A percentile compares a stretch with the other conserved stretches of the same genome.
These are phyloP conservation scores for Salix koriyanagi DNA, from an alignment of 345 rosid genomes.

Conservation along the genomic window DNA sequence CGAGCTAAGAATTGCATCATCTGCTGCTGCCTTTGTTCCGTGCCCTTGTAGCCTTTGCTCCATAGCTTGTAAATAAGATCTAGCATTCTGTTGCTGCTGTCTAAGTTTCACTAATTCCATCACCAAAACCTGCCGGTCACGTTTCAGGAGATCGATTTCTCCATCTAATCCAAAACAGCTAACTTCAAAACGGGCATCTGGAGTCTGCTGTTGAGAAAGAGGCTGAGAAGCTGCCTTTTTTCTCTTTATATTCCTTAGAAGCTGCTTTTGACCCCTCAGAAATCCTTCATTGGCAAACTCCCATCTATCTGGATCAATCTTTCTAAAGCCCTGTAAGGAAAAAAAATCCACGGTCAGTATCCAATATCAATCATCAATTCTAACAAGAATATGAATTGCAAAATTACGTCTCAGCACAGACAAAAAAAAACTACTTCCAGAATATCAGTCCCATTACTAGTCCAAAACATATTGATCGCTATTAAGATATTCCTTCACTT, in stretches of 20 bases:
- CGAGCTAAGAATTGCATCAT: constrained; percentile 82
- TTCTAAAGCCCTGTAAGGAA: constrained; percentile 64
- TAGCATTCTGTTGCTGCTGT: constrained; percentile 64
- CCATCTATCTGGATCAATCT: constrained; percentile 78
- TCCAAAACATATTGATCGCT: too few species aligned
- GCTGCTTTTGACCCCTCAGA: constrained; percentile 61
- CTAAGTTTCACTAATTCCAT: constrained; percentile 63
- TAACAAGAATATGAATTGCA: background rate
- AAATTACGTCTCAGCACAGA: background rate
- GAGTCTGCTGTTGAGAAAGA: constrained; percentile 29
- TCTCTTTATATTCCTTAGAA: constrained; percentile 69
- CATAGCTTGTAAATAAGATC: constrained; percentile 51
- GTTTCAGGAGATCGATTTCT: constrained; percentile 47
- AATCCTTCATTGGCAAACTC: constrained; percentile 85
- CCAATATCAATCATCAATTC: background rate
- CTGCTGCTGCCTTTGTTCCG: constrained; percentile 76
- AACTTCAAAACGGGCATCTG: constrained; percentile 50
- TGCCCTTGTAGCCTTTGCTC: constrained; percentile 60
- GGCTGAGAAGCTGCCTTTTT: constrained; percentile 45
- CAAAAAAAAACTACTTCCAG: background rate
- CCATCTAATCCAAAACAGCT: constrained; percentile 44
- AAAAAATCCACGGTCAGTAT: background rate
- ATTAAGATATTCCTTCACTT: background rate
- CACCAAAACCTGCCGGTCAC: constrained; percentile 57
- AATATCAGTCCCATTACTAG: background rate